These are phyloP conservation scores for Dentipellis fragilis DNA, from an alignment of 768 basidiomycete genomes.

Conservation along the genomic window DNA sequence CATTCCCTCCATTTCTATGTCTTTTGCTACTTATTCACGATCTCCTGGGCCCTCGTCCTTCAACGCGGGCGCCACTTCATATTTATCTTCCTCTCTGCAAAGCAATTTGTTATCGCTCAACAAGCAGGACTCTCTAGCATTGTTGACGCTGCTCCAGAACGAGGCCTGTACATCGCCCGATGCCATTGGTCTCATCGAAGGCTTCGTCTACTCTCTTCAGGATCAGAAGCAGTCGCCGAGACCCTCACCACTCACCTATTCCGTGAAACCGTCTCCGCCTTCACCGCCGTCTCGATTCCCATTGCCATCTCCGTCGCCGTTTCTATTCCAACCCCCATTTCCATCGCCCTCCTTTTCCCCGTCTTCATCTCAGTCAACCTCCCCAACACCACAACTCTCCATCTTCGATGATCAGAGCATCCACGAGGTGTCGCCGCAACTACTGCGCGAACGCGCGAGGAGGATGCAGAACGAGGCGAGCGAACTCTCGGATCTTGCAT, in stretches of 20 bases:
- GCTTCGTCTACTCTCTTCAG: background rate
- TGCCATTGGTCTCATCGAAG: background rate
- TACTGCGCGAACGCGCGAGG: background rate
- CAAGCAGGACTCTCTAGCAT: background rate
- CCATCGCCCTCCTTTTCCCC: background rate
- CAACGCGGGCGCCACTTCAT: background rate
- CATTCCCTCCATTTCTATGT: too few relatives aligned
- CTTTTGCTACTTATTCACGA: too few relatives aligned
- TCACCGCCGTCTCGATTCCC: background rate
- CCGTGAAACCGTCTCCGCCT: background rate
- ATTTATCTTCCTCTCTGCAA: background rate
- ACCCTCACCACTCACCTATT: background rate
- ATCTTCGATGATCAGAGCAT: background rate
- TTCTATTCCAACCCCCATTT: too few relatives aligned
- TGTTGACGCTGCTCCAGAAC: background rate
- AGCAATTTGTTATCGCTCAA: background rate
- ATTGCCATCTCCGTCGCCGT: background rate
- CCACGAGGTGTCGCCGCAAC: background rate
- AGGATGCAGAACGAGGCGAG: background rate
- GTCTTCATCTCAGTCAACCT: background rate
- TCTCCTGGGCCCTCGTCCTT: too few relatives aligned
- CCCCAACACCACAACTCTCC: background rate
- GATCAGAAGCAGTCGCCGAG: background rate
- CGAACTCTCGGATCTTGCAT: too few relatives aligned
- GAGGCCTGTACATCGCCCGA: background rate